A percentile compares a stretch with the other conserved stretches of the same genome.
Conservation (phyloP, 768 basidiomycete genomes). For the Mycena amicta region DNA sequence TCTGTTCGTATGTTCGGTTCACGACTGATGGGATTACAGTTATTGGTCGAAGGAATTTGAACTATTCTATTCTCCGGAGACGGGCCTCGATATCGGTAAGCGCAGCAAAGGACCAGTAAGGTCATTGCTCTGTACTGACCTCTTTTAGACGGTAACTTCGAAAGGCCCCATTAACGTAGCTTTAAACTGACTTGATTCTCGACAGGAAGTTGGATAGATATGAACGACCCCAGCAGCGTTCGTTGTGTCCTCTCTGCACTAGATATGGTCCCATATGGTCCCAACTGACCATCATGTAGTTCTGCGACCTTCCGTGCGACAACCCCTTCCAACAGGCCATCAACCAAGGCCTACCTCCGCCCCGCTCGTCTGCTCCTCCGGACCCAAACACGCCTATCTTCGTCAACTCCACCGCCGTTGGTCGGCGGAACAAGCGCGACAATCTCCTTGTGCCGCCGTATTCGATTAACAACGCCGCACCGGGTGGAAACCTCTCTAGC, state of each 20-base stretch:
- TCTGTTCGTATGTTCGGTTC: not conserved
- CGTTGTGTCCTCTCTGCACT: too few species aligned
- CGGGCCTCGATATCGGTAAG: constrained; percentile 67
- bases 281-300: constrained; percentile 38
- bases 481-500: constrained; percentile 48
- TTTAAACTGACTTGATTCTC: not conserved
- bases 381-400: constrained; percentile 58
- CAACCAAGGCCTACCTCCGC: constrained; percentile 55
- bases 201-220: constrained; percentile 75
- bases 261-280: not conserved
- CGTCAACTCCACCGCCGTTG: constrained; percentile 23
- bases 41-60: constrained; percentile 68
- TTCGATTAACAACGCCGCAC: constrained; percentile 58
- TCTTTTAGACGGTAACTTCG: too few species aligned
- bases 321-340: constrained; percentile 62
- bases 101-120: constrained; percentile 60
- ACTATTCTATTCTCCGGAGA: constrained; percentile 53
- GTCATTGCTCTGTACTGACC: too few species aligned
- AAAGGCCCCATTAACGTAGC: too few species aligned
- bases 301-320: constrained; percentile 63
- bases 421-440: constrained; percentile 29
- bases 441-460: constrained; percentile 57
- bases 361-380: constrained; percentile 51
- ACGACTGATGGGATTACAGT: constrained; percentile 29
- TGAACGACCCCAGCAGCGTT: constrained; percentile 75